Percentiles rank a stretch among this genome's conserved stretches.
These are phyloP conservation scores for Termitomyces bulborhizus DNA, from an alignment of 768 basidiomycete genomes.

Conservation along the genomic window DNA sequence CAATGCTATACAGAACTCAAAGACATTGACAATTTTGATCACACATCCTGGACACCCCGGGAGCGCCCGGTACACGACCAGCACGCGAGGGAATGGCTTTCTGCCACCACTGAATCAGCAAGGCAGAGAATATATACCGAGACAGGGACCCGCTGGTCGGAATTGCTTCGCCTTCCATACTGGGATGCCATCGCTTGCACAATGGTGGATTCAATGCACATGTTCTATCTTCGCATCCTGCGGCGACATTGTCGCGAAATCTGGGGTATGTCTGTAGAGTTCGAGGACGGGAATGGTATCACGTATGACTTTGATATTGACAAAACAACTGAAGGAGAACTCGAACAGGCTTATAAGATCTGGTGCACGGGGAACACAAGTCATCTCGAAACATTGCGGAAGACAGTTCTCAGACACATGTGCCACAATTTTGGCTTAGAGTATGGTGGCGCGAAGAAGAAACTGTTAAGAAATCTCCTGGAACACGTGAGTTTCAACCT, in stretches of 20 bases:
- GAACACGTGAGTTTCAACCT: neutral
- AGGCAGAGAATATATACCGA: constrained; percentile 12
- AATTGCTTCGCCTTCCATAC: constrained; percentile 22
- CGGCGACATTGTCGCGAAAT: neutral
- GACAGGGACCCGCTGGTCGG: constrained; percentile 24
- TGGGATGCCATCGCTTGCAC: constrained; percentile 20
- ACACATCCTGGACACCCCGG: constrained; percentile 8
- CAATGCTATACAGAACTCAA: constrained; percentile 15
- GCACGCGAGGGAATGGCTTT: constrained; percentile 12
- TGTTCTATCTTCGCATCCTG: too few relatives aligned
- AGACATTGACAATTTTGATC: constrained; percentile 17
- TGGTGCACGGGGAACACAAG: neutral
- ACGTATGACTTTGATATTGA: neutral
- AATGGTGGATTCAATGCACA: too few relatives aligned
- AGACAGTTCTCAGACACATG: neutral
- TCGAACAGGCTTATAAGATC: neutral
- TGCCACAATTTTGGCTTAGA: neutral
- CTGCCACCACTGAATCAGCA: constrained; percentile 10
- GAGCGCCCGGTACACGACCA: neutral
- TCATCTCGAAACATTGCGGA: neutral
- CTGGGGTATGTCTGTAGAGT: neutral
- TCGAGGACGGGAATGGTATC: neutral
- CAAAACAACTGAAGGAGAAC: neutral
- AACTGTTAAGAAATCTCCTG: neutral
- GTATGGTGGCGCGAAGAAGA: neutral